Evolutionary conservation across 116 monocot species (phyloP).

Genomic region (Cymodocea nodosa): DNA sequence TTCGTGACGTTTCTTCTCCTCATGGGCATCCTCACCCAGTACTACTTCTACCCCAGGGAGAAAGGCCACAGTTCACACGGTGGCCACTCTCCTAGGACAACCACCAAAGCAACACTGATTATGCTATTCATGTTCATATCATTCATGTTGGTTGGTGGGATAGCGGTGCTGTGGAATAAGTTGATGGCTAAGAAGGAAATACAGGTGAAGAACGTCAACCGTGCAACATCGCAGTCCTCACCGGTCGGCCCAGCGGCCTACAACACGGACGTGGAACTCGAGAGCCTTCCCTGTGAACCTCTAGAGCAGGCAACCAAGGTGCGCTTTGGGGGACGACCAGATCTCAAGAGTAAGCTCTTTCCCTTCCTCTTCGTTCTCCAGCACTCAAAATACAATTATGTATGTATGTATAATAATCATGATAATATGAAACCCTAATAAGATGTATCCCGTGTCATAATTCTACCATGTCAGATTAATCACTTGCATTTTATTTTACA

Average conservation of each 20-base stretch:
- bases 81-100: slow-evolving; percentile 4
- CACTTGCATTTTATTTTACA: too few relatives aligned
- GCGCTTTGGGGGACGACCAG: slow-evolving; percentile 39
- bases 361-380: background rate
- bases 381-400: too few relatives aligned
- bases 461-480: too few relatives aligned
- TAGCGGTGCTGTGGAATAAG: slow-evolving; percentile 48
- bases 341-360: slow-evolving; percentile 45
- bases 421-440: too few relatives aligned
- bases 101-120: slow-evolving; percentile 9
- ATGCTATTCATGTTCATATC: slow-evolving; percentile 14
- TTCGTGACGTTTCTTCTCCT: slow-evolving; percentile 16
- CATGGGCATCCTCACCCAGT: slow-evolving; percentile 12
- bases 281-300: slow-evolving; percentile 37
- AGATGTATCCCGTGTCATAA: too few relatives aligned
- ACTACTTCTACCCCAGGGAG: slow-evolving; percentile 13
- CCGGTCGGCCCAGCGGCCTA: slow-evolving; percentile 17
- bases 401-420: too few relatives aligned
- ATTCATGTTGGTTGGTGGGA: slow-evolving; percentile 22
- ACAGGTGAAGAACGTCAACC: slow-evolving; percentile 12
- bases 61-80: slow-evolving; percentile 8
- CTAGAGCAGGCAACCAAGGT: slow-evolving; percentile 18
- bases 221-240: slow-evolving; percentile 15
- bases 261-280: slow-evolving; percentile 29
- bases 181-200: background rate